phyloP scores from a whole-genome alignment of 2,329 filamentous ascomycete genomes.

The Xylariaceae sp. region DNA sequence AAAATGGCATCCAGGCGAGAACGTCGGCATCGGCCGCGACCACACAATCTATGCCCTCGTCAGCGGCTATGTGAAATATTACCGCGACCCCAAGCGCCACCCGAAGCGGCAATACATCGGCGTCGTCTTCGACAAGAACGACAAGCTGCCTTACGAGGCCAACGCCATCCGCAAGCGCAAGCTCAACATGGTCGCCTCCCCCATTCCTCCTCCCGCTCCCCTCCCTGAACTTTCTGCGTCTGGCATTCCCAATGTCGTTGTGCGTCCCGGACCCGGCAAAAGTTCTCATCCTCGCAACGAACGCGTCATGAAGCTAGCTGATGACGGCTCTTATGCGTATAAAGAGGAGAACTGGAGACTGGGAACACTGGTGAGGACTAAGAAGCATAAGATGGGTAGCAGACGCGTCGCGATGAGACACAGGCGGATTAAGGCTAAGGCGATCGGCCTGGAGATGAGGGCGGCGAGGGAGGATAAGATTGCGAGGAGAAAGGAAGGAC shows the following conservation, averaged over 20 bases:
- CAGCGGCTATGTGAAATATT: conserved; percentile 93
- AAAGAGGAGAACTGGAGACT: conserved; percentile 58
- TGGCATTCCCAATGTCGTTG: conserved; percentile 46
- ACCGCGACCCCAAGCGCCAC: conserved; percentile 78
- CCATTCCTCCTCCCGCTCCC: conserved; percentile 35
- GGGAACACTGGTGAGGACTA: conserved; percentile 48
- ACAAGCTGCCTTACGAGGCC: conserved; percentile 70
- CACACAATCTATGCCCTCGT: conserved; percentile 89
- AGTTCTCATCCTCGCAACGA: conserved; percentile 35
- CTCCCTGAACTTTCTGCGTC: conserved; percentile 44
- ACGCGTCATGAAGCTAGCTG: conserved; percentile 47
- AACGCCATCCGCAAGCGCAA: conserved; percentile 71
- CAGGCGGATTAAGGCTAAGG: conserved; percentile 39
- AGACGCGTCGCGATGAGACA: conserved; percentile 48
- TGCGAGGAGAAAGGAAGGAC: conserved; percentile 28
- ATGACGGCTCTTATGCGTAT: conserved; percentile 50
- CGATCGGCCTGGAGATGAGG: conserved; percentile 29
- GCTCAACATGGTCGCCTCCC: conserved; percentile 65
- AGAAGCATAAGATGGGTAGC: conserved; percentile 41
- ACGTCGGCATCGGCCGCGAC: conserved; percentile 90
- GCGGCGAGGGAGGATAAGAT: conserved; percentile 29
- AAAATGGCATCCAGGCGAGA: conserved; percentile 91
- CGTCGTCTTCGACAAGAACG: conserved; percentile 78
- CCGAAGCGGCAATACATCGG: conserved; percentile 92
- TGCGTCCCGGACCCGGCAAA: conserved; percentile 32